Percentiles rank a stretch among this genome's conserved stretches.
These are phyloP conservation scores for Phanerodontia chrysosporium DNA, from an alignment of 768 basidiomycete species.

Conservation along the genomic window DNA sequence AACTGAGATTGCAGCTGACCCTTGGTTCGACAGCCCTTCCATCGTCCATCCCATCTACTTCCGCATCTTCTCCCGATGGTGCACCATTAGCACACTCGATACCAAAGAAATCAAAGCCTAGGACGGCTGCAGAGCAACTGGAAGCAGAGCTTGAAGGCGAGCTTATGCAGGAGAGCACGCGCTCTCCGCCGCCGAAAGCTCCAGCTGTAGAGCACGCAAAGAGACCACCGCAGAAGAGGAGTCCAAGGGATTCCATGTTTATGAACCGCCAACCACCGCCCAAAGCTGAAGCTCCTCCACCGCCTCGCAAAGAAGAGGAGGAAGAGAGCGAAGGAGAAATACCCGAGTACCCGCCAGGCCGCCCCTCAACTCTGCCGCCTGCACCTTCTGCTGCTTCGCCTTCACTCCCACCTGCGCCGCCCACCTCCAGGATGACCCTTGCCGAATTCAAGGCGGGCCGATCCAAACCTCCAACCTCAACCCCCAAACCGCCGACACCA, in stretches of 20 bases:
- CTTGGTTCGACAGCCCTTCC: neutral
- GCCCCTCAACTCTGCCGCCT: neutral
- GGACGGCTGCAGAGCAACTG: constrained; percentile 15
- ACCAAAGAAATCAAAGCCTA: neutral
- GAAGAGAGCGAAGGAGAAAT: constrained; percentile 26
- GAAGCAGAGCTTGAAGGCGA: constrained; percentile 25
- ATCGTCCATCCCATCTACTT: constrained; percentile 15
- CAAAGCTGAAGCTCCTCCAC: neutral
- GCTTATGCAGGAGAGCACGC: neutral
- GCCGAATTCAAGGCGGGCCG: neutral
- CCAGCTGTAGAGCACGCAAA: constrained; percentile 3
- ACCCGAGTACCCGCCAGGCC: constrained; percentile 5
- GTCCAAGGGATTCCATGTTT: neutral
- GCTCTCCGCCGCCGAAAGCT: constrained; percentile 33
- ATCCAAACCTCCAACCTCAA: neutral
- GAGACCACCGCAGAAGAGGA: constrained; percentile 4
- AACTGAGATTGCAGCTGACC: constrained; percentile 16
- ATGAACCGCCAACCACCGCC: constrained; percentile 2
- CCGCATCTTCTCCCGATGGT: constrained; percentile 10
- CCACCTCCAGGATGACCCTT: neutral
- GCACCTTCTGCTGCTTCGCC: neutral
- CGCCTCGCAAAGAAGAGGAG: constrained; percentile 15
- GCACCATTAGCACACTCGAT: constrained; percentile 6
- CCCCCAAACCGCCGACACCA: neutral
- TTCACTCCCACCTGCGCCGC: neutral